Base-by-base conservation (phyloP, 805 yeast genomes). In the Scheffersomyces coipomensis region DNA sequence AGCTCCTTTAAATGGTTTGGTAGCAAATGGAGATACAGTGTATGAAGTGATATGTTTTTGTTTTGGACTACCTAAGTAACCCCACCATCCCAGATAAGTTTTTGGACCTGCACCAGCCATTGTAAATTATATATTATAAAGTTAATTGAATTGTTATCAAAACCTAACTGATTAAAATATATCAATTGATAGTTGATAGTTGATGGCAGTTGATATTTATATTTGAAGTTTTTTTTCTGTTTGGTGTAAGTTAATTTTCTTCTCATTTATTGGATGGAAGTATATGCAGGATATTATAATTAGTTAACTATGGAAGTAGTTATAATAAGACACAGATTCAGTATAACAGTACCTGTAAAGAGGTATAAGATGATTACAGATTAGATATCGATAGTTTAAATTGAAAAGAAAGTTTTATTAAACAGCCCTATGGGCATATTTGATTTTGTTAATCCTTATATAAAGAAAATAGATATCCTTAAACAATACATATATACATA, bases 51-150 rank as follows among this genome's bases (percentile, higher is more conserved):
- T 75, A 72, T 88, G 84, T 68, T 87, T 87, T 75, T 88, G 96
- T 55, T 78, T 78, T 63, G 93, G 90, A 67, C 86, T 77, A 61
- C 95, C 96, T 62, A 89, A 68, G 73, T 75, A 67, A 62, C 97
- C 97, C 97, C 97, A 89, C 97, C 97, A 89, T 55, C 97, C 97
- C 91, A 87, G 83, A 61, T 85, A 89, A 59, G 88, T 62, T 55
- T 77, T 79, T 55, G 83, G 82, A 40, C 56, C 51, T 36, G 51
- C 47, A 39, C 64, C 64, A 40, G 53, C 64, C 64, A 58, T 58
- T 34, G 32, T 53, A 27, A 19, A 19, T 42, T 29, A 12, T n/a
- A n/a, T n/a, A n/a, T n/a, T n/a, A n/a, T n/a, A 29, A 17, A 12
- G 24, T 15, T 33, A 17, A 9, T 19, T 12, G n/a, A 22, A 15